Conservation (phyloP, 768 basidiomycete species). For the Tulasnella sp. region DNA sequence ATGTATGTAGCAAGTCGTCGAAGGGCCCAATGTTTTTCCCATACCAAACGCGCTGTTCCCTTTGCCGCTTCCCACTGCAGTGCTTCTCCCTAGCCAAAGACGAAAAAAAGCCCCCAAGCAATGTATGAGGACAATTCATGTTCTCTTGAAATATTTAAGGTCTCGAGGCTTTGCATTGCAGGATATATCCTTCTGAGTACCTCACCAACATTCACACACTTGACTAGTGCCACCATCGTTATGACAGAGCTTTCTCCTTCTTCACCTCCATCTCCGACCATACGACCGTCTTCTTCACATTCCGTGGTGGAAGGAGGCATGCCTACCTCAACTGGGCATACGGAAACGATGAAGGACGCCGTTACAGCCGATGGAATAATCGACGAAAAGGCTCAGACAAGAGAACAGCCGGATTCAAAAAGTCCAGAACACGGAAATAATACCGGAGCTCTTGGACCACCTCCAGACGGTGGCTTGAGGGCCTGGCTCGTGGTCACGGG, state of each 20-base stretch:
- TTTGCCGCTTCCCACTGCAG: neutral
- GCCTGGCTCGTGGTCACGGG: conserved; percentile 19
- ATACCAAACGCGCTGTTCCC: neutral
- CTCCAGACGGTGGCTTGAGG: conserved; percentile 19
- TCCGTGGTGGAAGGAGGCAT: neutral
- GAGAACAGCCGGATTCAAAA: neutral
- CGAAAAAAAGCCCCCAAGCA: neutral
- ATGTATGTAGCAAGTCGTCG: neutral
- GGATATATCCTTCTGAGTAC: neutral
- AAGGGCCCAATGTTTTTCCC: neutral
- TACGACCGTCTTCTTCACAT: neutral
- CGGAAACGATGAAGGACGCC: neutral
- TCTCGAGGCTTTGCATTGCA: neutral
- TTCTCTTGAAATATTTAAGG: neutral
- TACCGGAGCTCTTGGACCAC: neutral
- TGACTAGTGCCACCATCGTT: neutral
- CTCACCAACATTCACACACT: neutral
- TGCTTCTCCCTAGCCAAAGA: neutral
- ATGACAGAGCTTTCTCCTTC: neutral
- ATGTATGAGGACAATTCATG: neutral
- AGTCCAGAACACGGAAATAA: neutral
- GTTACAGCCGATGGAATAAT: neutral
- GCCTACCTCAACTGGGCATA: neutral
- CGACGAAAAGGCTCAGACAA: neutral
- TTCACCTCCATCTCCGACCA: neutral